These are phyloP conservation scores for Pseudomicrostroma phylloplanum DNA, from an alignment of 1,284 basidiomycete genomes.

Conservation along the genomic window DNA sequence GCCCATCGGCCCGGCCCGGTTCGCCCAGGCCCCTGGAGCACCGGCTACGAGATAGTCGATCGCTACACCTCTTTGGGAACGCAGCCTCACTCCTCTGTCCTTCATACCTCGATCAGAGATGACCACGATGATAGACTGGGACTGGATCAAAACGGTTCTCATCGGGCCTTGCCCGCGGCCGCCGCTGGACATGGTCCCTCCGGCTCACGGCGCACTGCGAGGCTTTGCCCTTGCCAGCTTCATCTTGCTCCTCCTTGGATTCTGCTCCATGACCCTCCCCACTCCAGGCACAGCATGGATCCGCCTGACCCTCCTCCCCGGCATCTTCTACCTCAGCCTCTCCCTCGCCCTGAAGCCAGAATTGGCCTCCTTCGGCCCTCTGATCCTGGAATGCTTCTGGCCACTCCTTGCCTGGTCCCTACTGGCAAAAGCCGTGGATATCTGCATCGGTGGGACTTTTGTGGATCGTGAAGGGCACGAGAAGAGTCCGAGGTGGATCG, in stretches of 20 bases:
- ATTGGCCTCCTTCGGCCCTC: background rate
- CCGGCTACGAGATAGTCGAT: no score
- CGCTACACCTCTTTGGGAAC: no score
- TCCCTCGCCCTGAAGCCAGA: background rate
- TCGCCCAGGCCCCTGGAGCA: no score
- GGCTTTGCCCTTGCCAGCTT: background rate
- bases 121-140: background rate
- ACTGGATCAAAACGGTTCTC: background rate
- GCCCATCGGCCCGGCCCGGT: no score
- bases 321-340: background rate
- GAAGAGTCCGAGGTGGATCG: conserved; percentile 3
- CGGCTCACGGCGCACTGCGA: background rate
- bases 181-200: background rate
- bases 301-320: background rate
- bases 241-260: background rate
- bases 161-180: background rate
- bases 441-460: background rate
- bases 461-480: background rate
- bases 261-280: background rate
- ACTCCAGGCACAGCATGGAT: background rate
- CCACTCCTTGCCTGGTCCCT: background rate
- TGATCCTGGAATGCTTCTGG: background rate
- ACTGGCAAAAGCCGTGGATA: background rate
- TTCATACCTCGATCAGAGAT: background rate
- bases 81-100: no score